Percentiles rank a stretch among this genome's conserved stretches.
Conservation (phyloP, 208 protist species). For the Crithidia brevicula region DNA sequence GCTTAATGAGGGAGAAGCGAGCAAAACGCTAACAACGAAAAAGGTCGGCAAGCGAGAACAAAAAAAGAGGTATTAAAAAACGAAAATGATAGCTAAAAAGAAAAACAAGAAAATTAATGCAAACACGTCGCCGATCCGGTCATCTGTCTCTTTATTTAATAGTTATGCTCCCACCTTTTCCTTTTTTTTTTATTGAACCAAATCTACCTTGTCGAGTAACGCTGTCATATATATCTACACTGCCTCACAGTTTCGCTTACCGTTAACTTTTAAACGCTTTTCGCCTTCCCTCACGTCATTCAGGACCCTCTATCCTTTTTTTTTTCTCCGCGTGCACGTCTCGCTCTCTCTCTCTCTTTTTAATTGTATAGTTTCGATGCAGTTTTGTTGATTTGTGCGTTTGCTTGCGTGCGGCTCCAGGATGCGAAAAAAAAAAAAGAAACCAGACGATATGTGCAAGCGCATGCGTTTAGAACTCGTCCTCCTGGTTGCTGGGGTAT, state of each 20-base stretch:
- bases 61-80: conserved; percentile 16
- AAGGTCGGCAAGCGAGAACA: neutral
- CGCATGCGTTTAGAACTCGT: too few relatives aligned
- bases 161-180: neutral
- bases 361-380: too few relatives aligned
- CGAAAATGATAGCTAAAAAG: neutral
- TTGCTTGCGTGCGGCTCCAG: too few relatives aligned
- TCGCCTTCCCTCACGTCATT: neutral
- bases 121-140: too few relatives aligned
- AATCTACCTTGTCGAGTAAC: neutral
- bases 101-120: conserved; percentile 8
- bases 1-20: too few relatives aligned
- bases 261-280: neutral
- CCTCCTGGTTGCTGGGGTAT: too few relatives aligned
- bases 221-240: neutral
- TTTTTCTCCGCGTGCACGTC: too few relatives aligned
- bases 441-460: too few relatives aligned
- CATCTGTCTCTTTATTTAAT: too few relatives aligned
- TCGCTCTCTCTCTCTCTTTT: neutral
- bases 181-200: conserved; percentile 2
- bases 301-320: neutral
- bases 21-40: neutral
- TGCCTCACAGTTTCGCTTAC: conserved; percentile 5
- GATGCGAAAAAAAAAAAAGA: too few relatives aligned
- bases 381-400: too few relatives aligned